Evolutionary conservation across 2,329 filamentous ascomycete genomes (phyloP), one percentile per base, ranked within the genome.

Genomic region (Arachnopeziza araneosa): DNA sequence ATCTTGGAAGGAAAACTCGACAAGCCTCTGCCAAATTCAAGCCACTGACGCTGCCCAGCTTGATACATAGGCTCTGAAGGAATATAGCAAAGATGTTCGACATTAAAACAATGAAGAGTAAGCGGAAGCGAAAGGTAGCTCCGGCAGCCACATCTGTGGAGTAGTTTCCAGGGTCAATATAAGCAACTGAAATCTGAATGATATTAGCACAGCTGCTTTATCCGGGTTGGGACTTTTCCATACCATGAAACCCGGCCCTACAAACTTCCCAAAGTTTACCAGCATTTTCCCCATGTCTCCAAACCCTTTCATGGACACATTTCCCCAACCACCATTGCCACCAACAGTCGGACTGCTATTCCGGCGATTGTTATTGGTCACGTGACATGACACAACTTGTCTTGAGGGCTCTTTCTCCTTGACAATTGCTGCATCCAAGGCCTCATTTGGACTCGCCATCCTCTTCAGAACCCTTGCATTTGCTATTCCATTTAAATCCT

Each of bases 1-100:
- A 83, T 54, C 67, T 73, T 9, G 81, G 80, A 24, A 81, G 75
- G 68, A 65, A 76, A 73, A 63, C 79, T 61, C 64, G 75, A 67
- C 80, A 83, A 23, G 69, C 80, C 64, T 83, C 78, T 1, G 81
- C 80, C 24, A 83, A 69, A 63, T 82, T 80, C 57, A 82, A 68
- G 7, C 81, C 81, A 22, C 80, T 83, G 57, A 83, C 80, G 51
- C 77, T 82, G 10, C 71, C 81, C 50, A 84, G 73, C 66, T 83
- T 83, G 71, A 83, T 80, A 70, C 80, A 83, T 17, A 84, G 73
- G 12, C 78, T 78, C 66, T 84, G 82, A 21, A 84, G 70, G 68
- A 83, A 83, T 56, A 84, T 83, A 57, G 82, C 82, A 69, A 84
- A 82, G 60, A 84, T 71, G 68, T 84, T 84, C 44, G 80, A 82